Base-by-base conservation (phyloP, 345 rosid genomes). In the Citrus unshiu region DNA sequence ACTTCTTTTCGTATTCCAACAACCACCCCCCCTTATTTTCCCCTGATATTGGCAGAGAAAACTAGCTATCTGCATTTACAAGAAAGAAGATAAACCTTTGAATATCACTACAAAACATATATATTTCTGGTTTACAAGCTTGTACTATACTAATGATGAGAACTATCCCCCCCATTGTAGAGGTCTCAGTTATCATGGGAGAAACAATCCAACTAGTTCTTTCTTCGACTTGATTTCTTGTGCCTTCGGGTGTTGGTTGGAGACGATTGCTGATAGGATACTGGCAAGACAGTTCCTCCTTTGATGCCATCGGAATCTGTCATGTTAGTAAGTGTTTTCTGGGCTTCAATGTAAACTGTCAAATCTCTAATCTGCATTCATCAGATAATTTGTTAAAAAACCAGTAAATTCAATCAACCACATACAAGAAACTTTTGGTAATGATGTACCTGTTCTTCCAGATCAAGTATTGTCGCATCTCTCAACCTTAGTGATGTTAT, bases 281-380 rank as follows among this genome's bases (percentile, higher is more conserved):
- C 88, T 10, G 97, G 94, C 70, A 95, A 80, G 46, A 92, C 54
- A 0, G 92, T 92, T 72, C 97, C 97, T 79, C 89, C 91, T 9
- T 81, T 85, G 76, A 90, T 84, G 54, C 88, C 91, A 73, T 90
- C 90, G 8, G 89, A 57, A 80, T 81, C 92, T n/a, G 83, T 77
- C 90, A 90, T 87, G 70, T 86, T 83, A 75, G 58, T 56, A 3
- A 94, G 81, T 1, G 92, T 92, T 80, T 91, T 93, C 84, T 96
- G 94, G 59, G 97, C 95, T 90, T 88, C 91, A 1, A 92, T 75
- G 77, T 89, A 90, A 24, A 93, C 86, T 8, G 77, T 94, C 61
- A 96, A 86, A 81, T 96, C 98, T 77, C 98, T 87, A 66, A 94
- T 87, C 99, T 95, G 91, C 60, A 35, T 78, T 27, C n/a, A 62